Conservation (phyloP, 2,329 filamentous ascomycete genomes). For the Epichloe glyceriae region DNA sequence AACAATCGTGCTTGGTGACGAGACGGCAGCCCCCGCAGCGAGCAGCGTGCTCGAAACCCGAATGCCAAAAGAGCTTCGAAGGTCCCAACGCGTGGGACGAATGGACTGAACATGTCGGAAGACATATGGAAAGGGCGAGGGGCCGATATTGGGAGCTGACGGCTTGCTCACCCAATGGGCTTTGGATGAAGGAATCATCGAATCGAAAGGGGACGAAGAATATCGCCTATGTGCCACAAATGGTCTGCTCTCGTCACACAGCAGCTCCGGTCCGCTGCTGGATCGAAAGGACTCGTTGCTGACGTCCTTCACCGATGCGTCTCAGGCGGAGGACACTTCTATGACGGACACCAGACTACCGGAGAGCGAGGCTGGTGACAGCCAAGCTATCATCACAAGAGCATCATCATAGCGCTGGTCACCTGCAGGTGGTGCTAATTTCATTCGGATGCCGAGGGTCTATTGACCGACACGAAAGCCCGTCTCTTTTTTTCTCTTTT, state of each 20-base stretch:
- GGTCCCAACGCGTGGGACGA: constrained; percentile 72
- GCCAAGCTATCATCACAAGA: neutral
- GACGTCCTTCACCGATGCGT: constrained; percentile 9
- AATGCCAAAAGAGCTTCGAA: constrained; percentile 59
- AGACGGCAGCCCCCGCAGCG: constrained; percentile 56
- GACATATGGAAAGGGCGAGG: constrained; percentile 73
- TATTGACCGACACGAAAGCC: neutral
- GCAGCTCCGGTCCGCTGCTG: constrained; percentile 4
- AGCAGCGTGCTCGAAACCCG: constrained; percentile 57
- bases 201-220: constrained; percentile 40
- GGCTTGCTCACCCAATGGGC: constrained; percentile 47
- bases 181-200: constrained; percentile 50
- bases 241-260: constrained; percentile 11
- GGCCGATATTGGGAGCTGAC: constrained; percentile 43
- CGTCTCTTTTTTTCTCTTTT: neutral
- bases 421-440: neutral
- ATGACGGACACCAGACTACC: constrained; percentile 13
- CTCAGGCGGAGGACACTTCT: constrained; percentile 11
- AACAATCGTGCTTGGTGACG: constrained; percentile 58
- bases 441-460: too few species aligned
- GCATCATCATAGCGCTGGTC: too few species aligned
- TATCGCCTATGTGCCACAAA: constrained; percentile 34
- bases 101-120: constrained; percentile 83
- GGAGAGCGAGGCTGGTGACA: constrained; percentile 12
- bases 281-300: constrained; percentile 16